Percentiles rank a stretch among this genome's conserved stretches.
Evolutionary conservation across 169 alveolate species (phyloP).

Genomic region (Cryptosporidium ubiquitum): DNA sequence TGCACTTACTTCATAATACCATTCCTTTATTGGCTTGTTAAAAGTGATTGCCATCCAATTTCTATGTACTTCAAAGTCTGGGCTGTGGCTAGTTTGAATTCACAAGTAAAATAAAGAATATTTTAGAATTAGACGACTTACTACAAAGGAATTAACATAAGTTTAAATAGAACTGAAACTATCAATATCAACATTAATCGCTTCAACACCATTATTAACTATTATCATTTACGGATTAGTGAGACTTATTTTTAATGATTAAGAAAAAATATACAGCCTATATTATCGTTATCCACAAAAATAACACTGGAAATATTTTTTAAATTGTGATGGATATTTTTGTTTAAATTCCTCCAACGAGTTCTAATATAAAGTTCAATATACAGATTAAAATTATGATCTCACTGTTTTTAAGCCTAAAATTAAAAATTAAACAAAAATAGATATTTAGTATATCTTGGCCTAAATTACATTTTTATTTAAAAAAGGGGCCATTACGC

Average conservation of each 20-base stretch:
- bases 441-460: background rate
- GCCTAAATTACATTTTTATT: background rate
- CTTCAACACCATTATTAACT: background rate
- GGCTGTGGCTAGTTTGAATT: constrained; percentile 29
- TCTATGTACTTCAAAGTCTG: constrained; percentile 90
- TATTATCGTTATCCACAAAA: background rate
- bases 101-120: background rate
- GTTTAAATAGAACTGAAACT: constrained; percentile 5
- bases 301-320: background rate
- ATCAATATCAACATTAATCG: background rate
- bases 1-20: constrained; percentile 80
- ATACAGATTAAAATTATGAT: too few species aligned
- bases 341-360: too few species aligned
- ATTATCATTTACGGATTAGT: background rate
- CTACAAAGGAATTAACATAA: constrained; percentile 40
- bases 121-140: background rate
- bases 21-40: constrained; percentile 81
- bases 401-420: background rate
- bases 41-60: constrained; percentile 89
- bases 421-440: background rate
- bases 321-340: too few species aligned
- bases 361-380: background rate
- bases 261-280: too few species aligned
- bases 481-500: background rate
- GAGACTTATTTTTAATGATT: too few species aligned